These are phyloP conservation scores for Tylopilus sp. DNA, from an alignment of 768 basidiomycete species.

Conservation along the genomic window DNA sequence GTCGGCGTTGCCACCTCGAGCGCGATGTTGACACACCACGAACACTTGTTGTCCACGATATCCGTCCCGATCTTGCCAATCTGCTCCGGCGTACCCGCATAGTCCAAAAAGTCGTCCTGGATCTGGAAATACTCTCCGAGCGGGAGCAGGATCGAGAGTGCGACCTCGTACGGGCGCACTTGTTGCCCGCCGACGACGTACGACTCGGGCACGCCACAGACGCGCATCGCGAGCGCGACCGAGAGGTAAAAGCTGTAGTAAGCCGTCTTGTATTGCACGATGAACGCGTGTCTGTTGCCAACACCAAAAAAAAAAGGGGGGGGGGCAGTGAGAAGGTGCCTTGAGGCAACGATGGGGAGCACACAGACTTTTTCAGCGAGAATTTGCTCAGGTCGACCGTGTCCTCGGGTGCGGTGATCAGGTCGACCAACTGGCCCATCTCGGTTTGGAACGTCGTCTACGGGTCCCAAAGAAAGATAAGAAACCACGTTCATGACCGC, in stretches of 20 bases:
- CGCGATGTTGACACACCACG: constrained; percentile 92
- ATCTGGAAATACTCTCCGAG: constrained; percentile 99
- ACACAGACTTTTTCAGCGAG: constrained; percentile 59
- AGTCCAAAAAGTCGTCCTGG: constrained; percentile 97
- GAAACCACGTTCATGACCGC: too few relatives aligned
- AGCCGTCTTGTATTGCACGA: constrained; percentile 96
- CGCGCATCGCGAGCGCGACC: constrained; percentile 89
- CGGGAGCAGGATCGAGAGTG: constrained; percentile 80
- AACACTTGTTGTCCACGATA: constrained; percentile 98
- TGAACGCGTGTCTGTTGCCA: constrained; percentile 74
- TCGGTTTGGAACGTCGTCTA: constrained; percentile 86
- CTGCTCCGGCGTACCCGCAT: constrained; percentile 81
- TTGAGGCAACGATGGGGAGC: too few relatives aligned
- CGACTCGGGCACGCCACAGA: constrained; percentile 58
- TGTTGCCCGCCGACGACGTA: constrained; percentile 40
- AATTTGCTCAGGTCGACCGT: constrained; percentile 84
- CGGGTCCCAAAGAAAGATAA: not conserved
- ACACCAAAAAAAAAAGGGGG: too few relatives aligned
- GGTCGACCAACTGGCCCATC: constrained; percentile 92
- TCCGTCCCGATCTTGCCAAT: constrained; percentile 98
- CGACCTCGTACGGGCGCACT: constrained; percentile 64
- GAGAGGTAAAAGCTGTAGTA: constrained; percentile 99
- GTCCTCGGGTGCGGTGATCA: constrained; percentile 94
- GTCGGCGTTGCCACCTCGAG: constrained; percentile 51
- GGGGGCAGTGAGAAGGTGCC: too few relatives aligned